Evolutionary conservation across 148 eudicot genomes (phyloP).

Genomic region (Persicaria tinctoria): DNA sequence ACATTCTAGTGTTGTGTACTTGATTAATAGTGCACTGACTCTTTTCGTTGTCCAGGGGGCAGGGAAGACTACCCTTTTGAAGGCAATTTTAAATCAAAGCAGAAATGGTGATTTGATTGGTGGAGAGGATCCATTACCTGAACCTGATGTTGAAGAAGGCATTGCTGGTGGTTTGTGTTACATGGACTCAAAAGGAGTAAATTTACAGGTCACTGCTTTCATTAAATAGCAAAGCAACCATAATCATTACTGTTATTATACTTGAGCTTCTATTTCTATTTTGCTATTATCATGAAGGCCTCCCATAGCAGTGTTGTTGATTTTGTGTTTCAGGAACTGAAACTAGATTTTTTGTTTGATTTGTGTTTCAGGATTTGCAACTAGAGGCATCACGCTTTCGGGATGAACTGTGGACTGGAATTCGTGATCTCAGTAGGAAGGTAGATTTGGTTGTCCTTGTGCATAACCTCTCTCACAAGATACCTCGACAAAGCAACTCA

Average conservation of each 20-base stretch:
- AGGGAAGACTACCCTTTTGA: slow-evolving; percentile 88
- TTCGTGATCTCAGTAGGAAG: slow-evolving; percentile 78
- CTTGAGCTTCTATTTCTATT: background rate
- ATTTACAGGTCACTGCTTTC: slow-evolving; percentile 65
- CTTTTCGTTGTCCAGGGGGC: slow-evolving; percentile 57
- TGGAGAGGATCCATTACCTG: slow-evolving; percentile 42
- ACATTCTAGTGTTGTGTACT: background rate
- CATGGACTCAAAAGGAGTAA: slow-evolving; percentile 77
- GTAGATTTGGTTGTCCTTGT: slow-evolving; percentile 86
- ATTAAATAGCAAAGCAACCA: background rate
- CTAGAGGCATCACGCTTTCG: slow-evolving; percentile 73
- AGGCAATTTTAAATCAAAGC: slow-evolving; percentile 69
- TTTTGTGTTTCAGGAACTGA: background rate
- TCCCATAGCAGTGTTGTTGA: background rate
- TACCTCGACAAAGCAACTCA: slow-evolving; percentile 59
- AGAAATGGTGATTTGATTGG: slow-evolving; percentile 23
- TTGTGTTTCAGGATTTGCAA: slow-evolving; percentile 61
- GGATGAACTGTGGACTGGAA: slow-evolving; percentile 91
- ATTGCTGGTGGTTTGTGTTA: slow-evolving; percentile 85
- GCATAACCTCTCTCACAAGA: slow-evolving; percentile 85
- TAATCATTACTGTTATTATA: background rate
- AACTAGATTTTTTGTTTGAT: slow-evolving; percentile 5
- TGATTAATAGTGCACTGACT: background rate
- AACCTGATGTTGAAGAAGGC: slow-evolving; percentile 64
- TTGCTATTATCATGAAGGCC: background rate